phyloP scores from a whole-genome alignment of 2,329 filamentous ascomycete genomes.

The Phialophora macrospora region DNA sequence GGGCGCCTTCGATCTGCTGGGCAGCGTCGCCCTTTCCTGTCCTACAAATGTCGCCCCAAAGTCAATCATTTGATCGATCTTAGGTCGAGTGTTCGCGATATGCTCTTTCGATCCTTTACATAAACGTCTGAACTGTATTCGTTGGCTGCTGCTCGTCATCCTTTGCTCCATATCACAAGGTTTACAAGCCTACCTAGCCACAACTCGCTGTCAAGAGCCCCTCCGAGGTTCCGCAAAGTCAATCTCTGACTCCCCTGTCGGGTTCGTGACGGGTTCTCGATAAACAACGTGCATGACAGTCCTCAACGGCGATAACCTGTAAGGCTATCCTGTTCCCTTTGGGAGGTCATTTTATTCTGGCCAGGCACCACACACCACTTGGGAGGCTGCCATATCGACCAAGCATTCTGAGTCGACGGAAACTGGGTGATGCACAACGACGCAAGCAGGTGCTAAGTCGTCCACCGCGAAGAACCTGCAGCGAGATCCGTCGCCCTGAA shows the following conservation, averaged over 20 bases:
- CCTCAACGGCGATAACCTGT: background rate
- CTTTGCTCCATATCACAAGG: constrained; percentile 18
- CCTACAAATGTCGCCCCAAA: background rate
- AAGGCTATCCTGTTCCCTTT: background rate
- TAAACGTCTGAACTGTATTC: constrained; percentile 10
- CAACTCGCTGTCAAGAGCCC: background rate
- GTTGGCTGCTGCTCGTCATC: constrained; percentile 5
- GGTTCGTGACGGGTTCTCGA: background rate
- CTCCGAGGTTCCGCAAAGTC: constrained; percentile 7
- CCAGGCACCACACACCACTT: background rate
- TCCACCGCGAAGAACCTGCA: background rate
- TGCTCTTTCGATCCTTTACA: constrained; percentile 11
- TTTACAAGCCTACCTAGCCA: constrained; percentile 14
- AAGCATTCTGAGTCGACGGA: background rate
- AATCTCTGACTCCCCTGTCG: constrained; percentile 16
- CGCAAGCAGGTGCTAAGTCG: background rate
- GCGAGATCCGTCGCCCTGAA: background rate
- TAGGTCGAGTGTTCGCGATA: background rate
- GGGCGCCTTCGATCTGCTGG: background rate
- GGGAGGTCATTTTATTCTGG: background rate
- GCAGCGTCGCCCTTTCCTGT: background rate
- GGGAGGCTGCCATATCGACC: background rate
- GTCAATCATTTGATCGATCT: background rate
- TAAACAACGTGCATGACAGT: background rate
- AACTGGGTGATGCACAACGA: background rate